A percentile compares a stretch with the other conserved stretches of the same genome.
Evolutionary conservation across 2,329 filamentous ascomycete genomes (phyloP).

Genomic region (Penicillium polonicum): DNA sequence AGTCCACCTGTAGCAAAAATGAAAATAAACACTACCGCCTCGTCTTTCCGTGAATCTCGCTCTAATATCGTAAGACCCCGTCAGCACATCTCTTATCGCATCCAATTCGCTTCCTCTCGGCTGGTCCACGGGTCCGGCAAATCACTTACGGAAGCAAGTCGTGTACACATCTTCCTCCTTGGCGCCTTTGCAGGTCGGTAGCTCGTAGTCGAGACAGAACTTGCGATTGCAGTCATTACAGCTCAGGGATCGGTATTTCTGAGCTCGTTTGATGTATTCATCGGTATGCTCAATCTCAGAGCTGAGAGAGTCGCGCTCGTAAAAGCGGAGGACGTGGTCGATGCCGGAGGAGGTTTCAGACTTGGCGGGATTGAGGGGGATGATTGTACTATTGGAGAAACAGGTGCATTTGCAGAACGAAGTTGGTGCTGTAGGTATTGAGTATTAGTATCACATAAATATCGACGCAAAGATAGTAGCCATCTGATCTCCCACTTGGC

Average conservation of each 20-base stretch:
- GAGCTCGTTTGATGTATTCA: constrained; percentile 25
- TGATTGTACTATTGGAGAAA: constrained; percentile 66
- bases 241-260: constrained; percentile 47
- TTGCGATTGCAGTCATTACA: constrained; percentile 68
- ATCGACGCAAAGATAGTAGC: neutral
- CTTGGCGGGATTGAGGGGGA: constrained; percentile 55
- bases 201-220: constrained; percentile 63
- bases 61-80: constrained; percentile 41
- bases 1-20: constrained; percentile 62
- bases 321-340: constrained; percentile 23
- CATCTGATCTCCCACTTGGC: neutral
- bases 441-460: neutral
- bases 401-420: constrained; percentile 74
- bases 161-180: constrained; percentile 65
- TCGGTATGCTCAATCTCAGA: constrained; percentile 16
- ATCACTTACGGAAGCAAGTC: constrained; percentile 60
- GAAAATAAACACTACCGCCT: constrained; percentile 65
- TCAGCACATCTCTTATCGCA: neutral
- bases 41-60: constrained; percentile 65
- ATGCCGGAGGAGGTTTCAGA: constrained; percentile 22
- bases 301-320: constrained; percentile 17
- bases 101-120: neutral
- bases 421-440: constrained; percentile 42
- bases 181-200: constrained; percentile 61
- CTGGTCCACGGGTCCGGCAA: neutral